Conservation (phyloP, 2,329 filamentous ascomycete genomes). For the Bipolaris victoriae region DNA sequence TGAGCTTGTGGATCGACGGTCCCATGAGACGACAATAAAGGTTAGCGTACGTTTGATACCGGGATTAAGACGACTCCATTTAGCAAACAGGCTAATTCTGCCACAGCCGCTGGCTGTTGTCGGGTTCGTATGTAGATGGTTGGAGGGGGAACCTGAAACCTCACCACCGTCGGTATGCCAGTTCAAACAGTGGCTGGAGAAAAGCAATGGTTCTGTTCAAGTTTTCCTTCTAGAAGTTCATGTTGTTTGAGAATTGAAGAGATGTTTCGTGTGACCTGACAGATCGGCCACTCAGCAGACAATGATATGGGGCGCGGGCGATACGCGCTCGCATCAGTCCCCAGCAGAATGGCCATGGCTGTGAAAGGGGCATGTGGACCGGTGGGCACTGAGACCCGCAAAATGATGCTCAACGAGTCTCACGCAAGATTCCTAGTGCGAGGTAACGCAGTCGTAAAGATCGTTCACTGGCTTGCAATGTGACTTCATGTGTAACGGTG, state of each 20-base stretch:
- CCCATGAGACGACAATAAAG: background rate
- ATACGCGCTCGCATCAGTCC: too few relatives aligned
- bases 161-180: background rate
- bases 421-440: background rate
- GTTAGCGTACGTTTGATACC: background rate
- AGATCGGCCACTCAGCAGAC: background rate
- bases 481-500: background rate
- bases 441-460: background rate
- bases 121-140: background rate
- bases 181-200: background rate
- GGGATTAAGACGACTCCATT: background rate
- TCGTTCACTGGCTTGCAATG: background rate
- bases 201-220: background rate
- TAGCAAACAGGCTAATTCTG: conserved; percentile 4
- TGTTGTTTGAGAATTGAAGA: background rate
- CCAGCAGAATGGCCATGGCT: background rate
- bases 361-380: background rate
- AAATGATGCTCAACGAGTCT: background rate
- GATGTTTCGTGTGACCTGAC: background rate
- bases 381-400: background rate
- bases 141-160: background rate
- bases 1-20: background rate
- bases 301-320: background rate
- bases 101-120: background rate
- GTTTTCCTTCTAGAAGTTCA: background rate